Conservation (phyloP, 768 basidiomycete species). For the Cystoderma amianthinum region DNA sequence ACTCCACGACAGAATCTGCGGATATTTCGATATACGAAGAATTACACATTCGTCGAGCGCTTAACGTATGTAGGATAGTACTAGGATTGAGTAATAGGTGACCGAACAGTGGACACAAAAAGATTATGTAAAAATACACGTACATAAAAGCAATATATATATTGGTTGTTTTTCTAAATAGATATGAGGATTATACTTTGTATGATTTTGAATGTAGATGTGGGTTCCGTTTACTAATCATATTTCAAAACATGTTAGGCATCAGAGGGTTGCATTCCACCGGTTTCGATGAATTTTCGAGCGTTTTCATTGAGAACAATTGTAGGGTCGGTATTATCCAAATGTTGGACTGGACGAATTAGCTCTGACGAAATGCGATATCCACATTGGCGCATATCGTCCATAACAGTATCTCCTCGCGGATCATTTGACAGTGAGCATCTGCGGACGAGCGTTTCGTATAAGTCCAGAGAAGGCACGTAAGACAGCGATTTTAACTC, state of each 20-base stretch:
- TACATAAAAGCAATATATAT: neutral
- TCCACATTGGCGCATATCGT: slow-evolving; percentile 66
- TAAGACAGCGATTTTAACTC: slow-evolving; percentile 70
- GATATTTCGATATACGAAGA: neutral
- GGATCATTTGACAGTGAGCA: slow-evolving; percentile 52
- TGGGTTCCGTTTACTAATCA: no score
- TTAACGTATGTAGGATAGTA: neutral
- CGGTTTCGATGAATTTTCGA: neutral
- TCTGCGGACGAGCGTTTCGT: slow-evolving; percentile 52
- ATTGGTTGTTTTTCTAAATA: neutral
- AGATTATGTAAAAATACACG: neutral
- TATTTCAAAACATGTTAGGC: no score
- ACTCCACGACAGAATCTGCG: neutral
- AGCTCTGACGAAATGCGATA: slow-evolving; percentile 22
- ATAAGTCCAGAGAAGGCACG: slow-evolving; percentile 47
- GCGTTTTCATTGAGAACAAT: neutral
- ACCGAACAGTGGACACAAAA: neutral
- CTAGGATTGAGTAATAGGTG: neutral
- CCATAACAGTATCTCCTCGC: slow-evolving; percentile 55
- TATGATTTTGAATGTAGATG: neutral
- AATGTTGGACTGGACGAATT: neutral
- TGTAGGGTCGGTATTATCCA: neutral
- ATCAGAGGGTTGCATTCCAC: neutral
- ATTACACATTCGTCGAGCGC: neutral
- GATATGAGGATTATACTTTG: neutral